Evolutionary conservation across 2,329 filamentous ascomycete species (phyloP).

Genomic region (Polychaeton citri): DNA sequence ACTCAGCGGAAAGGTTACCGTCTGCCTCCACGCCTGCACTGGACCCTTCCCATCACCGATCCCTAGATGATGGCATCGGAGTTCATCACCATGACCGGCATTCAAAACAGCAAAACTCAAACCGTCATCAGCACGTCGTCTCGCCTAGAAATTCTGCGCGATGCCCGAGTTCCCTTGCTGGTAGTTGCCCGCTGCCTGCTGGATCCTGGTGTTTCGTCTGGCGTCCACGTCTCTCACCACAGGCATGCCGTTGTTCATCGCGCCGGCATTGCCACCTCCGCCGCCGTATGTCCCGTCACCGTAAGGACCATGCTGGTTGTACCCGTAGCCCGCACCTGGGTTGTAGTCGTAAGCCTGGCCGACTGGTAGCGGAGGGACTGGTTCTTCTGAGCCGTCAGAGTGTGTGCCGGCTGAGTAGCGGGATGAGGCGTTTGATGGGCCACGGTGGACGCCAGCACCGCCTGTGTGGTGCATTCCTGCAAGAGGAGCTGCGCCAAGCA

Average conservation of each 20-base stretch:
- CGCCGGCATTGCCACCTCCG: slow-evolving; percentile 32
- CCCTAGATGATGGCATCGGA: too few relatives aligned
- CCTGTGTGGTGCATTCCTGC: slow-evolving; percentile 47
- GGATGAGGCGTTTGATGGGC: slow-evolving; percentile 89
- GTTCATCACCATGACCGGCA: too few relatives aligned
- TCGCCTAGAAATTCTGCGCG: slow-evolving; percentile 74
- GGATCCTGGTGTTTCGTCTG: slow-evolving; percentile 84
- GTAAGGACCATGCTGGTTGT: slow-evolving; percentile 44
- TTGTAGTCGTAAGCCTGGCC: slow-evolving; percentile 19
- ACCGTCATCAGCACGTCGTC: too few relatives aligned
- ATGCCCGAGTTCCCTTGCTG: slow-evolving; percentile 86
- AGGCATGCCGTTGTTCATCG: slow-evolving; percentile 52
- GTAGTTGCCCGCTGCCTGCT: slow-evolving; percentile 77
- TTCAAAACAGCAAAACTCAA: too few relatives aligned
- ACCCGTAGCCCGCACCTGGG: slow-evolving; percentile 31
- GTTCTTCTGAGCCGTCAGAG: slow-evolving; percentile 49
- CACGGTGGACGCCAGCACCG: slow-evolving; percentile 59
- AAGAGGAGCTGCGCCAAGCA: slow-evolving; percentile 55
- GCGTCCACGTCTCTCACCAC: slow-evolving; percentile 90
- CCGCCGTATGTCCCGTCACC: slow-evolving; percentile 41
- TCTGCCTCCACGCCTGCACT: too few relatives aligned
- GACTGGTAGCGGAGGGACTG: slow-evolving; percentile 5
- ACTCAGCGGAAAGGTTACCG: too few relatives aligned
- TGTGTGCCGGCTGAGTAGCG: slow-evolving; percentile 74
- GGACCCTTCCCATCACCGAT: too few relatives aligned